Conservation (phyloP, 352 stramenopile species). For the Thraustotheca clavata region DNA sequence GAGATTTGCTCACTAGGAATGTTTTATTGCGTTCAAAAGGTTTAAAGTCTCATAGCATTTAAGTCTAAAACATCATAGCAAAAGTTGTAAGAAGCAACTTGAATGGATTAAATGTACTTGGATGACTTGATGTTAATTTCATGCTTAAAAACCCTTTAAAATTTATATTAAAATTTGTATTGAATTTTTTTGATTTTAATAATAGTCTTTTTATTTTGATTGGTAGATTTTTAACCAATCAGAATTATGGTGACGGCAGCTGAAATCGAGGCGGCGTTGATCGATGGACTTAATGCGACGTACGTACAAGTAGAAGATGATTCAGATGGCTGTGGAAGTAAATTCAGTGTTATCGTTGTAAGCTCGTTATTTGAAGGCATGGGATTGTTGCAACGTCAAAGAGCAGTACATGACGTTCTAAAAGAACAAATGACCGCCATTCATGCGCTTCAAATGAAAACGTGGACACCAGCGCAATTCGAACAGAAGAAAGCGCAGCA, state of each 20-base stretch:
- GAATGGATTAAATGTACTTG: too few relatives aligned
- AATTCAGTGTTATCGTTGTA: slow-evolving; percentile 79
- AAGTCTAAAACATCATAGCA: too few relatives aligned
- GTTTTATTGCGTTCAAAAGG: too few relatives aligned
- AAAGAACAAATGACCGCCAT: slow-evolving; percentile 80
- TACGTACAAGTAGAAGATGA: slow-evolving; percentile 68
- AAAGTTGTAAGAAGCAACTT: too few relatives aligned
- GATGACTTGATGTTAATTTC: too few relatives aligned
- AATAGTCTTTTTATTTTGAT: too few relatives aligned
- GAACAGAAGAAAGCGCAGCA: slow-evolving; percentile 58
- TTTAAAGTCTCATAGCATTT: too few relatives aligned
- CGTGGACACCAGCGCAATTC: slow-evolving; percentile 73
- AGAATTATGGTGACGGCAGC: slow-evolving; percentile 13
- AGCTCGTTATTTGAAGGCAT: slow-evolving; percentile 72
- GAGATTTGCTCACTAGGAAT: too few relatives aligned
- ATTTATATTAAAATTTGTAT: too few relatives aligned
- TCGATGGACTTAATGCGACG: slow-evolving; percentile 9
- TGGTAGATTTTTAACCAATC: too few relatives aligned
- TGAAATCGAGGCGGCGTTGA: slow-evolving; percentile 12
- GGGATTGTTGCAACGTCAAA: slow-evolving; percentile 66
- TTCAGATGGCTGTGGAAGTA: slow-evolving; percentile 72
- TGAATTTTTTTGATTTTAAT: too few relatives aligned
- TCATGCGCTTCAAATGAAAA: slow-evolving; percentile 82
- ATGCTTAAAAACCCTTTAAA: too few relatives aligned
- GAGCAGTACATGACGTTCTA: slow-evolving; percentile 65